These are phyloP conservation scores for Chrysoporthe deuterocubensis DNA, from an alignment of 2,329 filamentous ascomycete genomes.

Conservation along the genomic window DNA sequence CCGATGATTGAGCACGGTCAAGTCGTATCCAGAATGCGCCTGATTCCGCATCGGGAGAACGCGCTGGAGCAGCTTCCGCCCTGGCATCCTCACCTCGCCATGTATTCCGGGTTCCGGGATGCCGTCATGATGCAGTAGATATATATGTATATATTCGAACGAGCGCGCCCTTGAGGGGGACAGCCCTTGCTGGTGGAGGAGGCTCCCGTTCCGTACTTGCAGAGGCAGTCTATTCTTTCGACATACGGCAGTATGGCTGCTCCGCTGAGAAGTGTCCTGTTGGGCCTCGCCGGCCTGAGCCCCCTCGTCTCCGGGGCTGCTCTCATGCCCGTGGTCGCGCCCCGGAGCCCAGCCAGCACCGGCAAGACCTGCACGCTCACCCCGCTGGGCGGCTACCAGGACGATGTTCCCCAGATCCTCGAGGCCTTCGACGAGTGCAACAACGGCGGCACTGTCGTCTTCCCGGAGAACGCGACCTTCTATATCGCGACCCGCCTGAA, in stretches of 20 bases:
- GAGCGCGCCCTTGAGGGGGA: background rate
- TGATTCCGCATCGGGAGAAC: background rate
- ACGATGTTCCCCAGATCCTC: constrained; percentile 36
- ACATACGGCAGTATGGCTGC: constrained; percentile 8
- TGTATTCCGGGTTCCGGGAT: background rate
- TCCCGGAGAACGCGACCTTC: constrained; percentile 54
- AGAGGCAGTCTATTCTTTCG: background rate
- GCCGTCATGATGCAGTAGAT: background rate
- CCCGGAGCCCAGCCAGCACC: constrained; percentile 27
- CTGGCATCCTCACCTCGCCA: background rate
- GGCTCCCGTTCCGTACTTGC: background rate
- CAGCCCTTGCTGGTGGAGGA: background rate
- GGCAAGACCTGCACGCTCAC: constrained; percentile 33
- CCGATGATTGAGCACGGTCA: background rate
- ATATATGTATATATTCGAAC: background rate
- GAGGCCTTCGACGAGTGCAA: constrained; percentile 35
- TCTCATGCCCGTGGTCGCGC: constrained; percentile 11
- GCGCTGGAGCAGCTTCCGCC: background rate
- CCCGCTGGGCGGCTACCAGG: constrained; percentile 28
- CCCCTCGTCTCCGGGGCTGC: constrained; percentile 10
- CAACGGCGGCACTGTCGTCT: constrained; percentile 47
- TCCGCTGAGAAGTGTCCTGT: constrained; percentile 5
- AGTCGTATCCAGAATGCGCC: background rate
- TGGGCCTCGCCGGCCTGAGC: constrained; percentile 18
- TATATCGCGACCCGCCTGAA: constrained; percentile 55